Base-by-base conservation (phyloP, 495 filamentous ascomycete species). In the Trichoderma erinaceum region DNA sequence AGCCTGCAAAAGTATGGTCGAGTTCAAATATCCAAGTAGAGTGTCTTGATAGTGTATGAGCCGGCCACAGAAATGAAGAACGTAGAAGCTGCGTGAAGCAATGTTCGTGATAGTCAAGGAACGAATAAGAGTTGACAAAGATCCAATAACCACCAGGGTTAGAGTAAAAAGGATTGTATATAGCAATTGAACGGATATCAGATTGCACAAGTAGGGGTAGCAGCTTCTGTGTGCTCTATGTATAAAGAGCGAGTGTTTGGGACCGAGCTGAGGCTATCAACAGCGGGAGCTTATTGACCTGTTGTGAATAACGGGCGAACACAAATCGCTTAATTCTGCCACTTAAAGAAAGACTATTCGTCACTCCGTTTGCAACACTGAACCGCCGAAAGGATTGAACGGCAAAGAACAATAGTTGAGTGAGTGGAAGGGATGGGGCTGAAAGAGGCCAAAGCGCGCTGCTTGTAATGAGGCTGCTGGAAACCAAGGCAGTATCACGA, bases 71-170 rank as follows among this genome's bases (percentile, higher is more conserved):
- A 11, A 32, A n/a, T 12, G 13, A 32, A 4, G 12, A n/a, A 61
- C 10, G 52, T 44, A 74, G 46, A 38, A 46, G 48, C 35, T 56
- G 71, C 16, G 71, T 38, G 27, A 18, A 65, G 23, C 44, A 61
- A 25, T 32, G 43, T 50, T 52, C 12, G 46, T 27, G 21, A 52
- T 50, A 16, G 15, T 56, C 41, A 46, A 46, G 35, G 27, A 18
- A 8, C 35, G 44, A 50, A 27, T n/a, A 27, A 64, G 29, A 50
- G 32, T 38, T 32, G 25, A 7, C 15, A 32, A 32, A 13, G 27
- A 18, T 32, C 56, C 56, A 25, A 61, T 61, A 61, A 29, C 27
- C 56, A 32, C 56, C 25, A 8, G 12, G 56, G 27, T 61, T 8
- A 4, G 25, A n/a, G 16, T 52, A 23, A 21, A 52, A 52, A 23